Percentiles rank a stretch among this genome's conserved stretches.
Evolutionary conservation across 2,329 filamentous ascomycete genomes (phyloP).

Genomic region (Clonostachys rhizophaga): DNA sequence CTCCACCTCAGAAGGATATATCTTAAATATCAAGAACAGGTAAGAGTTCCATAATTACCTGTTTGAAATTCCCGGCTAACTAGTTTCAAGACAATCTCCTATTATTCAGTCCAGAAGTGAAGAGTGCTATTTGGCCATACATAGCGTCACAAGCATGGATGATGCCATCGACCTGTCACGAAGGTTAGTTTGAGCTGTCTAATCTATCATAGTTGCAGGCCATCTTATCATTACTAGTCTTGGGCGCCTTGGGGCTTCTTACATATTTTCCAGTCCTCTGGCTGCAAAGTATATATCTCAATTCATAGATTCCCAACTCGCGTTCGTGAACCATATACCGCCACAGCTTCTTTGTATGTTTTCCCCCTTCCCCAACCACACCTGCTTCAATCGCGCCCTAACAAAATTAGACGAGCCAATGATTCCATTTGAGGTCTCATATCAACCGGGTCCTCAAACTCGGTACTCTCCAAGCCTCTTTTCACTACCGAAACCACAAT

Average conservation of each 20-base stretch:
- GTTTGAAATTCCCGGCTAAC: not conserved
- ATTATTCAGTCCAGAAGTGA: conserved; percentile 30
- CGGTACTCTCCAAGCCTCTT: conserved; percentile 36
- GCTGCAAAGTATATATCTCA: conserved; percentile 56
- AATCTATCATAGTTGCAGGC: not conserved
- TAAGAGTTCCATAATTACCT: not conserved
- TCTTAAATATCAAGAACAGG: conserved; percentile 10
- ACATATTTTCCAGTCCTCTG: conserved; percentile 43
- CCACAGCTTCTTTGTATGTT: conserved; percentile 35
- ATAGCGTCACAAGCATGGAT: conserved; percentile 42
- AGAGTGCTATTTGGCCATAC: conserved; percentile 36
- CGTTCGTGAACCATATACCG: conserved; percentile 55
- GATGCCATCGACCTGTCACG: conserved; percentile 45
- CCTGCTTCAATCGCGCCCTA: not conserved
- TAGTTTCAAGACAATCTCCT: conserved; percentile 11
- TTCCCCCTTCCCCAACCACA: not conserved
- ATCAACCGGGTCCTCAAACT: conserved; percentile 18
- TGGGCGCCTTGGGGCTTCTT: conserved; percentile 33
- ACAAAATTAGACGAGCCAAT: conserved; percentile 24
- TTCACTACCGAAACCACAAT: conserved; percentile 35
- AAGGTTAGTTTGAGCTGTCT: conserved; percentile 11
- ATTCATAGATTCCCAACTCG: conserved; percentile 42
- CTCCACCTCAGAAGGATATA: conserved; percentile 13
- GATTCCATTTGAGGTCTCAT: conserved; percentile 17
- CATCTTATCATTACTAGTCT: conserved; percentile 7